Evolutionary conservation across 1,284 basidiomycete genomes (phyloP).

Genomic region (Boletellus sp.): DNA sequence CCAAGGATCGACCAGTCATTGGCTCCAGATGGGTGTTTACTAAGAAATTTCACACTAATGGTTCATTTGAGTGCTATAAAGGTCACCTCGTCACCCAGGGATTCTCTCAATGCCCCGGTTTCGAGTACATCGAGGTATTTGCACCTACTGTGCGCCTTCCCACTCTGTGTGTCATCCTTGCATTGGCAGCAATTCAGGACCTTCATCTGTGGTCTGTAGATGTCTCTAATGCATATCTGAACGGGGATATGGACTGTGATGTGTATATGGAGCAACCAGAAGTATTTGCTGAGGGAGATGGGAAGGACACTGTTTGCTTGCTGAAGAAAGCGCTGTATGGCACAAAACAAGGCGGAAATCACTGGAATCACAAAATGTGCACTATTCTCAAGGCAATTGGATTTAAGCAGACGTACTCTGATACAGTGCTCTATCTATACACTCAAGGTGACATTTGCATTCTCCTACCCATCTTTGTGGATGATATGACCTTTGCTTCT

Average conservation of each 20-base stretch:
- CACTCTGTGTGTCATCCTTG: constrained; percentile 34
- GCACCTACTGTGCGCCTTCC: constrained; percentile 34
- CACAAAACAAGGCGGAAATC: constrained; percentile 30
- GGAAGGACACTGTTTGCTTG: constrained; percentile 13
- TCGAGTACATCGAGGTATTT: constrained; percentile 42
- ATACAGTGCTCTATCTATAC: too few relatives aligned
- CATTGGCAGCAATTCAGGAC: constrained; percentile 12
- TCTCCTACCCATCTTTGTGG: too few relatives aligned
- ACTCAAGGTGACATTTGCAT: too few relatives aligned
- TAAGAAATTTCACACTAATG: too few relatives aligned
- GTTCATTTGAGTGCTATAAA: constrained; percentile 8
- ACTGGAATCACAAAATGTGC: too few relatives aligned
- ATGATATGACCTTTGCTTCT: too few relatives aligned
- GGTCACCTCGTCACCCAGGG: constrained; percentile 17
- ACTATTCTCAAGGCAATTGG: constrained; percentile 18
- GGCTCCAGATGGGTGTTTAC: too few relatives aligned
- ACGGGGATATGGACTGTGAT: constrained; percentile 11
- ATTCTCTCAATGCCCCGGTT: constrained; percentile 34
- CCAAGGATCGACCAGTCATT: too few relatives aligned
- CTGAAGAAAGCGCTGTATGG: constrained; percentile 34
- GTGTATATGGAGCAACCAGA: background rate
- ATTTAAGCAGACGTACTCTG: constrained; percentile 20
- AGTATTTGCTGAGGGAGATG: background rate
- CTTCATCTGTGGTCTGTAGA: background rate
- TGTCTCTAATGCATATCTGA: constrained; percentile 32